Base-by-base conservation (phyloP, 192 early-diverging fungal genomes). In the Rhizoclosmatium sp. region DNA sequence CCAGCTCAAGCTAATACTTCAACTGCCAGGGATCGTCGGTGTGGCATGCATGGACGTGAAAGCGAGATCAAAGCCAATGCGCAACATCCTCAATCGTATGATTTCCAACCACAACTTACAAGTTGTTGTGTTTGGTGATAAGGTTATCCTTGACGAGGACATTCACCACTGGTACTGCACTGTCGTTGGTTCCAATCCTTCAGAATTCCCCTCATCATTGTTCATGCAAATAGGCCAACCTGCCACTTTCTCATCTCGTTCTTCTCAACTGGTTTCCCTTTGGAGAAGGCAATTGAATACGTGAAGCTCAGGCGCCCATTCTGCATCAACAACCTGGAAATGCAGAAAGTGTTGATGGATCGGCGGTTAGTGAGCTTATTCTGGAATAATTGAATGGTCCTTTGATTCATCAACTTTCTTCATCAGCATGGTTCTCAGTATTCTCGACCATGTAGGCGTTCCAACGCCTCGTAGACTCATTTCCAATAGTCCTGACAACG, bases 211-310 rank as follows among this genome's bases (percentile, higher is more conserved):
- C 12, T 40, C 21, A 23, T 65, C 12, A n/a, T 23, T 65, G n/a
- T 1, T 12, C 54, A 3, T 14, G 31, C 0, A 0, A 31, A 2
- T 46, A 69, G 67, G 97, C 97, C 97, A 4, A 83, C 86, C 1
- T 98, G 96, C 86, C 96, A 99, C 84, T 96, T 98, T 82, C 90
- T 99, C 66, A 96, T 99, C 41, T 94, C 95, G 14, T 99, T 99
- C 86, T 99, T 98, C 85, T 98, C 96, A 2, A 84, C 69, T 31
- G 96, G 95, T 7, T 99, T 99, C 76, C 97, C 97, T 4, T 84
- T 99, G 16, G 89, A 92, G 46, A 99, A 99, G 86, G 96, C 97
- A 0, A 93, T 96, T 58, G 85, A 92, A 65, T 99, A 99, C 77
- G 91, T 94, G 16, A 86, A 93, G 48, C 87, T 96, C 58, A 88